These are phyloP conservation scores for Oryza coarctata DNA, from an alignment of 176 grass and related monocot species.

Conservation along the genomic window DNA sequence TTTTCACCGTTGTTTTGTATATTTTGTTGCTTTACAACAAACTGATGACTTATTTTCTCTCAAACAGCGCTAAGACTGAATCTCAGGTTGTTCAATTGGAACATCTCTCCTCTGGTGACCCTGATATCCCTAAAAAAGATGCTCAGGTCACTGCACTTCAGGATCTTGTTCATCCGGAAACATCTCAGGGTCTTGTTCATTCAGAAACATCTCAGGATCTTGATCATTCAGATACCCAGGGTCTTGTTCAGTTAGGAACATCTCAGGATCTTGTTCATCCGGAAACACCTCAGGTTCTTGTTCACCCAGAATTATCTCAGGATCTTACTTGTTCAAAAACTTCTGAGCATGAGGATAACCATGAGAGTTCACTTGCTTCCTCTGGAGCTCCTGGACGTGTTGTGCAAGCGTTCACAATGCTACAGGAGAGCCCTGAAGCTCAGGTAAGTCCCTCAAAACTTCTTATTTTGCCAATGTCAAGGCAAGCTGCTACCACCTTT, in stretches of 20 bases:
- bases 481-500: background rate
- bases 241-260: background rate
- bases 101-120: background rate
- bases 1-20: background rate
- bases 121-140: conserved; percentile 15
- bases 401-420: conserved; percentile 52
- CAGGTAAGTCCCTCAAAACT: conserved; percentile 34
- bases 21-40: background rate
- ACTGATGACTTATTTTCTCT: background rate
- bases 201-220: conserved; percentile 17
- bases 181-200: conserved; percentile 8
- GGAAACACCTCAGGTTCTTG: conserved; percentile 1
- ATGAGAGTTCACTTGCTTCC: conserved; percentile 25
- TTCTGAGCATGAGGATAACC: conserved; percentile 14
- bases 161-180: conserved; percentile 18
- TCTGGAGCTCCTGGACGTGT: conserved; percentile 37
- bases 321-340: background rate
- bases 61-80: conserved; percentile 21
- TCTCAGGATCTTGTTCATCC: background rate
- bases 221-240: background rate
- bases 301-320: no score
- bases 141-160: conserved; percentile 16
- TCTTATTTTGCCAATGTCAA: conserved; percentile 10
- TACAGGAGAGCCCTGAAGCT: conserved; percentile 44
- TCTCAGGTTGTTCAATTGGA: conserved; percentile 8